Evolutionary conservation across 2,329 filamentous ascomycete species (phyloP).

Genomic region (Aspergillus pseudotamarii): DNA sequence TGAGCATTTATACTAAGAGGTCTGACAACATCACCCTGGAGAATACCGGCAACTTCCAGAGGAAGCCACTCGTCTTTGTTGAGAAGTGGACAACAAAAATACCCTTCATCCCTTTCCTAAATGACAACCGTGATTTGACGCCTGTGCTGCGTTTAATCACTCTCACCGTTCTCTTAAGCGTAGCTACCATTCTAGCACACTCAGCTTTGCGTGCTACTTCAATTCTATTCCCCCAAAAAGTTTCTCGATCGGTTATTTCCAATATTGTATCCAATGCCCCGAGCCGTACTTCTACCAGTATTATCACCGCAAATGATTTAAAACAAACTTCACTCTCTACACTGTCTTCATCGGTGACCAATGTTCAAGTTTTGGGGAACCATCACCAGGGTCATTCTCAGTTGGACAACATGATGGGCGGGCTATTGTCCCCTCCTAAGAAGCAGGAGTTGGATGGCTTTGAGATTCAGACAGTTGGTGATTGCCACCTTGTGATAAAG

Average conservation of each 20-base stretch:
- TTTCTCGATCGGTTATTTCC: slow-evolving; percentile 28
- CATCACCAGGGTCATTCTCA: slow-evolving; percentile 24
- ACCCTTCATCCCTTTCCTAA: slow-evolving; percentile 26
- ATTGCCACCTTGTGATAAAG: slow-evolving; percentile 56
- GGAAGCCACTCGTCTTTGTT: slow-evolving; percentile 21
- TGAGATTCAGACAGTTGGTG: slow-evolving; percentile 57
- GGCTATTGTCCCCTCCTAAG: slow-evolving; percentile 25
- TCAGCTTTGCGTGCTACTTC: slow-evolving; percentile 29
- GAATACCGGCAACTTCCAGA: slow-evolving; percentile 10
- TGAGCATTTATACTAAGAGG: slow-evolving; percentile 34
- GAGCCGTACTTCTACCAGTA: slow-evolving; percentile 23
- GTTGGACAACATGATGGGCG: slow-evolving; percentile 28
- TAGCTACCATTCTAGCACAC: slow-evolving; percentile 36
- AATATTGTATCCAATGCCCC: slow-evolving; percentile 19
- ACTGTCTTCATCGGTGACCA: slow-evolving; percentile 21
- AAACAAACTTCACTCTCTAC: slow-evolving; percentile 31
- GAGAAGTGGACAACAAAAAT: slow-evolving; percentile 30
- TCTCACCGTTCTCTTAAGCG: slow-evolving; percentile 30
- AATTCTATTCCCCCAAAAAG: slow-evolving; percentile 28
- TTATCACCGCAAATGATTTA: slow-evolving; percentile 21
- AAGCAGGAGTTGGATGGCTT: slow-evolving; percentile 43
- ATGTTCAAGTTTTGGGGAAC: slow-evolving; percentile 20
- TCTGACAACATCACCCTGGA: slow-evolving; percentile 22
- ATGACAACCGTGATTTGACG: slow-evolving; percentile 24
- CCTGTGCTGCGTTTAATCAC: slow-evolving; percentile 32